Evolutionary conservation across 2,329 filamentous ascomycete genomes (phyloP), one percentile per base, ranked within the genome.

Genomic region (Claviceps spartinae): DNA sequence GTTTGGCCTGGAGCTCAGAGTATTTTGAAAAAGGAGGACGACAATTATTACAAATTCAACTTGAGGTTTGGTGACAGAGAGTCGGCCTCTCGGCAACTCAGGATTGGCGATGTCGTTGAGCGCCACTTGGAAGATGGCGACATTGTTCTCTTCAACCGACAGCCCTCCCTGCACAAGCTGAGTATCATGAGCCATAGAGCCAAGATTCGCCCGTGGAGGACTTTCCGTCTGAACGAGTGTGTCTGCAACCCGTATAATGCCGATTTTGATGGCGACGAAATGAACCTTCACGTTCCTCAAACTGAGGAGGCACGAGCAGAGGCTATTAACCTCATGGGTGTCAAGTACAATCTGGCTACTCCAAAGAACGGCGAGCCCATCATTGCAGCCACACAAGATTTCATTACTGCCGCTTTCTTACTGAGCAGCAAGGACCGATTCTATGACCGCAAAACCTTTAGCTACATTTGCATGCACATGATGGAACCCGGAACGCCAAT

Each of bases 311-410:
- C 93, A 11, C 81, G 93, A 53, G 88, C 91, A 2, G 93, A 98
- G 68, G 93, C 93, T 0, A 94, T 94, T 61, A 89, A 91, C 59
- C 72, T 98, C 47, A 98, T 98, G 93, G 93, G 93, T 43, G 90
- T 98, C 52, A 95, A 96, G 70, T 83, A 97, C 73, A 98, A 98
- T 65, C 69, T 98, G 54, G 86, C 86, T 3, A 98, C 93, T 0
- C 93, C 93, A 1, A 96, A 96, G 69, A 97, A 97, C 69, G 93
- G 93, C 64, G 91, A 95, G 60, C 93, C 93, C 1, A 95, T 98
- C 61, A 97, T 98, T 70, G 89, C 90, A 18, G 91, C 93, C n/a
- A 98, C 95, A 34, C 93, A 98, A 63, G 93, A 98, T 75, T 98
- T 98, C 71, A 97, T 98, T 61, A 97, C 91, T 26, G 90, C 90